A percentile compares a stretch with the other conserved stretches of the same genome.
phyloP scores from a whole-genome alignment of 2,329 filamentous ascomycete species.

The Colletotrichum incanum region DNA sequence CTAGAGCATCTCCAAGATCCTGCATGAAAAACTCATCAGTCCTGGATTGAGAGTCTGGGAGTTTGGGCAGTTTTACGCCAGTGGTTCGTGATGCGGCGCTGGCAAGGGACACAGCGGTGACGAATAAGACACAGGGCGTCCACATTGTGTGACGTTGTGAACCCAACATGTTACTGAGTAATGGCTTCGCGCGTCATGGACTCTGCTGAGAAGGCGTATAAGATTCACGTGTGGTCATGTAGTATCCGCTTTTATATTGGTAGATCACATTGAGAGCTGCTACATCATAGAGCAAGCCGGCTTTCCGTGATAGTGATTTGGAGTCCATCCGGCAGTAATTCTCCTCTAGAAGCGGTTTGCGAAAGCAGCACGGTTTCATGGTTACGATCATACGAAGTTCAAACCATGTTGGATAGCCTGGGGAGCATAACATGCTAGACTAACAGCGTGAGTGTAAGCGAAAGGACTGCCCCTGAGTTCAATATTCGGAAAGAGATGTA shows the following conservation, averaged over 20 bases:
- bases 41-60: background rate
- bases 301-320: too few species aligned
- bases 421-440: too few species aligned
- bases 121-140: slow-evolving; percentile 44
- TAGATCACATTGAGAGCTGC: background rate
- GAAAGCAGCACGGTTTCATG: too few species aligned
- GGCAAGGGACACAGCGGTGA: slow-evolving; percentile 49
- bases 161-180: background rate
- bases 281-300: too few species aligned
- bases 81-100: slow-evolving; percentile 48
- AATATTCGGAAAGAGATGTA: too few species aligned
- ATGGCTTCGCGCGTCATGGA: background rate
- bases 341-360: too few species aligned
- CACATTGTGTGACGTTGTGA: slow-evolving; percentile 42
- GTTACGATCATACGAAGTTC: too few species aligned
- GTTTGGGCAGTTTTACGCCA: slow-evolving; percentile 33
- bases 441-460: too few species aligned
- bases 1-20: slow-evolving; percentile 65
- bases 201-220: background rate
- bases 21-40: slow-evolving; percentile 41
- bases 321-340: too few species aligned
- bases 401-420: too few species aligned
- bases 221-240: background rate
- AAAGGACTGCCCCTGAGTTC: too few species aligned
- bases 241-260: background rate